These are phyloP conservation scores for Termitomyces sp. DNA, from an alignment of 768 basidiomycete genomes.

Conservation along the genomic window DNA sequence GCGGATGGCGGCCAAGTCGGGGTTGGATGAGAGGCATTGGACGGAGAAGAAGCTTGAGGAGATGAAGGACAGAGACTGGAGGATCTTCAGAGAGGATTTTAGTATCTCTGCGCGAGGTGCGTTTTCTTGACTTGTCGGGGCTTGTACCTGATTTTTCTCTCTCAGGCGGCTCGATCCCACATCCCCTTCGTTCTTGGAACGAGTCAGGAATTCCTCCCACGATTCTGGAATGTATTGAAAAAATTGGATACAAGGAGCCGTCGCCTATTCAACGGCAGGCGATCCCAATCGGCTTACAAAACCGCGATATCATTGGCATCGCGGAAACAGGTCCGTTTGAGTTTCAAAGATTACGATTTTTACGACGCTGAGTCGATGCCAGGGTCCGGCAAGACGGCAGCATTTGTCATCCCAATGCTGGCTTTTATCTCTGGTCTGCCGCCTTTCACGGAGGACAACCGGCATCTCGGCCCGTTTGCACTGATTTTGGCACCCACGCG, in stretches of 20 bases:
- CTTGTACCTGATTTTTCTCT: background rate
- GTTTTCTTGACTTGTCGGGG: slow-evolving; percentile 13
- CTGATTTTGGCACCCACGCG: slow-evolving; percentile 96
- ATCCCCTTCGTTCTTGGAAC: slow-evolving; percentile 87
- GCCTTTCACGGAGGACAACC: slow-evolving; percentile 84
- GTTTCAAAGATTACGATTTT: background rate
- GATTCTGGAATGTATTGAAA: slow-evolving; percentile 80
- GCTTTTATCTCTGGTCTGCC: slow-evolving; percentile 88
- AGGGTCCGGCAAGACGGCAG: slow-evolving; percentile 99
- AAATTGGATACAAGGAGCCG: slow-evolving; percentile 95
- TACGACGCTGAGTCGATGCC: slow-evolving; percentile 3
- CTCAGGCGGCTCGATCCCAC: slow-evolving; percentile 86
- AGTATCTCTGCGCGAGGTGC: slow-evolving; percentile 88
- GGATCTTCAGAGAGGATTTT: slow-evolving; percentile 98
- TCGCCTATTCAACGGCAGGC: slow-evolving; percentile 97
- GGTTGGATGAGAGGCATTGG: slow-evolving; percentile 96
- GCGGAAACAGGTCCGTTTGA: slow-evolving; percentile 80
- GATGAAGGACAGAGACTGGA: slow-evolving; percentile 98
- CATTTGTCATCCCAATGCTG: slow-evolving; percentile 98
- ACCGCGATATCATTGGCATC: slow-evolving; percentile 96
- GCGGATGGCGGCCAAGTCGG: slow-evolving; percentile 72
- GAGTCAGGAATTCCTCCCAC: slow-evolving; percentile 79
- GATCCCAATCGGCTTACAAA: slow-evolving; percentile 97
- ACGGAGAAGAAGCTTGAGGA: slow-evolving; percentile 87
- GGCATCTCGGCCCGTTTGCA: slow-evolving; percentile 91